Conservation (phyloP, 129 eudicot species). For the Chrysanthemum makinoi region DNA sequence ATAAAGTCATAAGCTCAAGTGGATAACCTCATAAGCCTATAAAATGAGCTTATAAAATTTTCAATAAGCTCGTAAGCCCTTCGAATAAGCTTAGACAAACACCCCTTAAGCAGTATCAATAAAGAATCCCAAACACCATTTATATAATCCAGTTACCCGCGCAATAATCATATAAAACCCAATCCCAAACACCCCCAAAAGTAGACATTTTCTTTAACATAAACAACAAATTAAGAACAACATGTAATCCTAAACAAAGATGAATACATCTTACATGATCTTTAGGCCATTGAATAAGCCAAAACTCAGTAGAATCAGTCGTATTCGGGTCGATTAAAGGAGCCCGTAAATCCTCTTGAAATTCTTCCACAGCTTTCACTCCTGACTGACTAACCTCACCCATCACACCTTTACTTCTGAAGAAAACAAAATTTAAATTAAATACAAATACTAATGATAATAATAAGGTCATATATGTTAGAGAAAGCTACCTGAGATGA, state of each 20-base stretch:
- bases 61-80: too few relatives aligned
- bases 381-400: constrained; percentile 37
- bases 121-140: too few relatives aligned
- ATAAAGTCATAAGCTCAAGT: too few relatives aligned
- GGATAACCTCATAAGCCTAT: too few relatives aligned
- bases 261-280: constrained; percentile 35
- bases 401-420: constrained; percentile 28
- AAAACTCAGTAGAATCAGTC: constrained; percentile 60
- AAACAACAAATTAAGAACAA: too few relatives aligned
- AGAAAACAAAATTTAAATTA: neutral
- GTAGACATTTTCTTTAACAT: too few relatives aligned
- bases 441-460: neutral
- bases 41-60: too few relatives aligned
- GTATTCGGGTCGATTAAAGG: constrained; percentile 41
- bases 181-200: too few relatives aligned
- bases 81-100: too few relatives aligned
- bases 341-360: constrained; percentile 53
- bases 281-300: constrained; percentile 77
- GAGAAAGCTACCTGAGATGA: neutral
- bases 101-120: too few relatives aligned
- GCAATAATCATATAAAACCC: too few relatives aligned
- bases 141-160: too few relatives aligned
- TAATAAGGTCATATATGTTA: neutral
- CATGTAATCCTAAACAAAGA: neutral
- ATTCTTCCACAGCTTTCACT: constrained; percentile 43